Evolutionary conservation across 192 early-diverging fungal genomes (phyloP).

Genomic region (Tieghemiomyces parasiticus): DNA sequence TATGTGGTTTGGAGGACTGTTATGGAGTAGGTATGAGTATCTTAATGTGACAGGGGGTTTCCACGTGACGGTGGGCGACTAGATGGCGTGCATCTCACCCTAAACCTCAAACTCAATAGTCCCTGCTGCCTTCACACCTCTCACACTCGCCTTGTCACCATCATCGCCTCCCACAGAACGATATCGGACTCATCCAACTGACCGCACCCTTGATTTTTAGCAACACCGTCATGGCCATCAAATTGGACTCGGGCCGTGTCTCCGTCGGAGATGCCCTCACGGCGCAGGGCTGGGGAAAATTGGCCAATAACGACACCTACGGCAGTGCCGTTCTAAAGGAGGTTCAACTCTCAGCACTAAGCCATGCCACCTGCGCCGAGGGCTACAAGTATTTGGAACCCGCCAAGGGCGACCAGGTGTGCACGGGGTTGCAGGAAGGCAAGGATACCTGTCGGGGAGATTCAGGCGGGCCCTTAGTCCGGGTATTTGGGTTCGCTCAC

Average conservation of each 20-base stretch:
- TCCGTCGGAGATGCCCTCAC: slow-evolving; percentile 13
- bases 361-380: slow-evolving; percentile 9
- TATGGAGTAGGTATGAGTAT: background rate
- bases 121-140: background rate
- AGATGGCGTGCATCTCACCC: background rate
- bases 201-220: slow-evolving; percentile 11
- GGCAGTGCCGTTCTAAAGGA: slow-evolving; percentile 18
- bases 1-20: background rate
- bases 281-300: slow-evolving; percentile 23
- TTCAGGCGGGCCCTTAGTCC: slow-evolving; percentile 25
- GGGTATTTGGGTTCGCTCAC: slow-evolving; percentile 10
- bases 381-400: slow-evolving; percentile 12
- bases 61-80: background rate
- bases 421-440: slow-evolving; percentile 22
- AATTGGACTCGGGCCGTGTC: slow-evolving; percentile 16
- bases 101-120: background rate
- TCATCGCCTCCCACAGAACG: slow-evolving; percentile 6
- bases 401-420: slow-evolving; percentile 15
- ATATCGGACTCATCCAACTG: slow-evolving; percentile 24
- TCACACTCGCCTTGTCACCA: background rate
- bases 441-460: slow-evolving; percentile 28
- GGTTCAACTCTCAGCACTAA: slow-evolving; percentile 17
- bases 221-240: slow-evolving; percentile 13
- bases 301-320: slow-evolving; percentile 13
- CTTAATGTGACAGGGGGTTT: background rate